These are phyloP conservation scores for Pseudogymnoascus pannorum DNA, from an alignment of 2,329 filamentous ascomycete species.

Conservation along the genomic window DNA sequence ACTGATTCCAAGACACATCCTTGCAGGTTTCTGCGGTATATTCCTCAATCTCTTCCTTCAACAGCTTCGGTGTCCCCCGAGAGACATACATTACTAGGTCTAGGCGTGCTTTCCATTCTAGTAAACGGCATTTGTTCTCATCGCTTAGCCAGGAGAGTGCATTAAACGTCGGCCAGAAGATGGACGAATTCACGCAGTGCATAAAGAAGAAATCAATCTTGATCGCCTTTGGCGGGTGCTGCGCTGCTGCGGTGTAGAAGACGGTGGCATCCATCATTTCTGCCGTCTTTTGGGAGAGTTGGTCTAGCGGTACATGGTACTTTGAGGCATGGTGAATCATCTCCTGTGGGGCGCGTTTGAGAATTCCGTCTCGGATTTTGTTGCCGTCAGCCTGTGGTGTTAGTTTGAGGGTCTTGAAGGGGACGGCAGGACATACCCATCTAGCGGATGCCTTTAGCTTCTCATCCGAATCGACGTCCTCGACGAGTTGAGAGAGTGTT, in stretches of 20 bases:
- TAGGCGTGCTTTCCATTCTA: slow-evolving; percentile 75
- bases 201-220: slow-evolving; percentile 82
- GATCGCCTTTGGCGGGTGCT: slow-evolving; percentile 54
- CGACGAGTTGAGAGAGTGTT: slow-evolving; percentile 52
- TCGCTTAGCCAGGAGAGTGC: slow-evolving; percentile 51
- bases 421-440: slow-evolving; percentile 28
- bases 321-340: slow-evolving; percentile 54
- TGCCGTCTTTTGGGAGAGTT: slow-evolving; percentile 41
- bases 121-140: slow-evolving; percentile 56
- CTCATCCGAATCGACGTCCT: slow-evolving; percentile 48
- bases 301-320: slow-evolving; percentile 49
- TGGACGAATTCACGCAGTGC: slow-evolving; percentile 64
- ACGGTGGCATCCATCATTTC: slow-evolving; percentile 64
- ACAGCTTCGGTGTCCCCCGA: slow-evolving; percentile 53
- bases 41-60: slow-evolving; percentile 47
- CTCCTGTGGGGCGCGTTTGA: slow-evolving; percentile 54
- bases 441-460: slow-evolving; percentile 48
- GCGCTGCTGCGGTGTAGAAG: slow-evolving; percentile 44
- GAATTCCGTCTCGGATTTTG: slow-evolving; percentile 62
- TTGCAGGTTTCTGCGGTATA: slow-evolving; percentile 47
- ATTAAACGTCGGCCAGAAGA: slow-evolving; percentile 68
- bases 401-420: background rate
- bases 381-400: slow-evolving; percentile 40
- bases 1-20: slow-evolving; percentile 22
- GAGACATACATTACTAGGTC: slow-evolving; percentile 71